Base-by-base conservation (phyloP, 2,329 filamentous ascomycete species). In the Penicillium glabrum region DNA sequence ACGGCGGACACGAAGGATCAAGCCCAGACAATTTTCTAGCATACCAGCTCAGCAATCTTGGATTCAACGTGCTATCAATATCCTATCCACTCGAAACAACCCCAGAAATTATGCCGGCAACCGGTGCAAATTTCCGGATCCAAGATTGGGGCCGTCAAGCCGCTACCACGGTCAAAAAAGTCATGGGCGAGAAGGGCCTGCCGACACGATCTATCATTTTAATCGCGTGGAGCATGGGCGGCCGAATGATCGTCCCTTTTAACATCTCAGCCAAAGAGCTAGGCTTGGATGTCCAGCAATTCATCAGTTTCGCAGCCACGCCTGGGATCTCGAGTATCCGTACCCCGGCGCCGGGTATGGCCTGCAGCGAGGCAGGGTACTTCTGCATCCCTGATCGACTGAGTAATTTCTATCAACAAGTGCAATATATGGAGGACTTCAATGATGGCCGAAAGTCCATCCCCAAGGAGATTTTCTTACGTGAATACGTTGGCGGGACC, bases 1-100 rank as follows among this genome's bases (percentile, higher is more conserved):
- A 65, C 39, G 64, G 64, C 8, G 64, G 61, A 21, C 64, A 67
- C 44, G n/a, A 54, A 16, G 59, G 56, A 19, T 57, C 41, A 21
- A 49, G 35, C 8, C 23, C 26, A 16, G 54, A 53, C 5, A 54
- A 67, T 46, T 67, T 67, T 37, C 51, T 65, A 3, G 57, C 57
- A 3, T 39, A 65, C 41, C 65, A 63, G 55, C 54, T 65, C 7
- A 62, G 54, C 44, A 21, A 55, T 9, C 45, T 51, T 19, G 61
- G 63, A 9, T 54, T 59, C 29, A 54, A 54, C 5, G 51, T 65
- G 16, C 51, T 67, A 21, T 64, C 61, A 9, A 35, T 67, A 16
- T 67, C 64, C 2, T 67, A 65, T 45, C 64, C 64, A 3, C 50
- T 64, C 2, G 63, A 67, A 10, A 60, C 50, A 5, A 46, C 51